Conservation (phyloP, 306 rosid species). For the Quercus engelmannii region DNA sequence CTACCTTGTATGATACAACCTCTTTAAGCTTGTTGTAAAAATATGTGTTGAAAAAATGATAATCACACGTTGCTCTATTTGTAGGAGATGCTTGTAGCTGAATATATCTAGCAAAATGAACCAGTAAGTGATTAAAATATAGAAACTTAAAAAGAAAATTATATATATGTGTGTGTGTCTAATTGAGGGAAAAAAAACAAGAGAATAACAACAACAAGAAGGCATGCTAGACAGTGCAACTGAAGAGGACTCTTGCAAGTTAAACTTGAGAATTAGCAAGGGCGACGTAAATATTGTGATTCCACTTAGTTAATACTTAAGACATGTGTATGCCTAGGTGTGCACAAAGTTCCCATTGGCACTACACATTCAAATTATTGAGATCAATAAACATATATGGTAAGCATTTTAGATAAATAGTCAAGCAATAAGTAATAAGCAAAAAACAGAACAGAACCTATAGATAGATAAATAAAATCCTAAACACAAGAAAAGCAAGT, state of each 20-base stretch:
- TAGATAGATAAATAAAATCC: background rate
- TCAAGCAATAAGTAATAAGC: background rate
- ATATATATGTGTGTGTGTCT: background rate
- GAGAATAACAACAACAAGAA: background rate
- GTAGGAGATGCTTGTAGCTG: conserved; percentile 64
- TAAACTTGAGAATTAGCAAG: background rate
- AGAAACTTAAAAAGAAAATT: background rate
- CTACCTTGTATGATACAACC: conserved; percentile 76
- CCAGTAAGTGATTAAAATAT: background rate
- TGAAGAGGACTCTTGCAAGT: background rate
- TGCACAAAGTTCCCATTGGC: conserved; percentile 62
- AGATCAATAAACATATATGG: no score
- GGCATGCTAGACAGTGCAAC: background rate
- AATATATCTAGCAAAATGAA: conserved; percentile 59
- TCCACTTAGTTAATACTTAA: background rate
- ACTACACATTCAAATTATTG: conserved; percentile 12
- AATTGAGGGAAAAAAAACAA: background rate
- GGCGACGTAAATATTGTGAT: background rate
- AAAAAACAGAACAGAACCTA: background rate
- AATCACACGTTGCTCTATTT: conserved; percentile 43
- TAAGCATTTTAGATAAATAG: no score
- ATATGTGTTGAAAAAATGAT: conserved; percentile 86
- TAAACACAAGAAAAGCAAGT: background rate
- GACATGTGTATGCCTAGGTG: background rate
- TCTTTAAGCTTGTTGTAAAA: conserved; percentile 87